Evolutionary conservation across 805 yeast genomes (phyloP).

Genomic region (Candida andamanensis): DNA sequence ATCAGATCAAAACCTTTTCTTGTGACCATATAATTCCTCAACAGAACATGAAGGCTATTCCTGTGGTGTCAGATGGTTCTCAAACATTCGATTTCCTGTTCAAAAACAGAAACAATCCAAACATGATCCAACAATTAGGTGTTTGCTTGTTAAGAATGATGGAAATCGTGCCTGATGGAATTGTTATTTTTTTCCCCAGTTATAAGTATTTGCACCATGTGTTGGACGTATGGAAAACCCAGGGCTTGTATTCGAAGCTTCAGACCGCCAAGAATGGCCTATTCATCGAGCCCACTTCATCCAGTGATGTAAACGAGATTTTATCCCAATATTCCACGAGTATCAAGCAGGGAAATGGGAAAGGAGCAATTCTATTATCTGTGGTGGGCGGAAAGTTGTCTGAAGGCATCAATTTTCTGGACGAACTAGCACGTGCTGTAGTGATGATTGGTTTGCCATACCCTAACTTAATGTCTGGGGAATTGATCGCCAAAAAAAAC

Average conservation of each 20-base stretch:
- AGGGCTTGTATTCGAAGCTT: constrained; percentile 25
- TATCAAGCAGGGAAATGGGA: constrained; percentile 23
- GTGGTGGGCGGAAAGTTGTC: constrained; percentile 92
- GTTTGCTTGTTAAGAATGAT: constrained; percentile 38
- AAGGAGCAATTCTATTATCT: constrained; percentile 68
- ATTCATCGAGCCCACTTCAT: constrained; percentile 51
- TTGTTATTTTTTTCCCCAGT: constrained; percentile 82
- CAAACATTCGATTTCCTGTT: constrained; percentile 60
- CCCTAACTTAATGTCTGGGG: constrained; percentile 82
- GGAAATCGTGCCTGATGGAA: constrained; percentile 58
- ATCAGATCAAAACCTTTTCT: constrained; percentile 48
- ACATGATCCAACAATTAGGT: constrained; percentile 50
- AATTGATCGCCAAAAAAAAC: constrained; percentile 63
- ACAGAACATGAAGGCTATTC: constrained; percentile 57
- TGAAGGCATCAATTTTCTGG: constrained; percentile 90
- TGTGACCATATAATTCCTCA: constrained; percentile 85
- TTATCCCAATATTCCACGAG: constrained; percentile 47
- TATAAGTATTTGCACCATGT: constrained; percentile 63
- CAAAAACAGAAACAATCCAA: constrained; percentile 47
- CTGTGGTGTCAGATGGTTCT: constrained; percentile 29
- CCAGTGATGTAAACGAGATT: constrained; percentile 38
- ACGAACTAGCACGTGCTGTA: constrained; percentile 81
- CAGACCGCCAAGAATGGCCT: constrained; percentile 37
- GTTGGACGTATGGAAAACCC: constrained; percentile 46
- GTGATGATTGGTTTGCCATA: constrained; percentile 85